Evolutionary conservation across 1,284 basidiomycete species (phyloP).

Genomic region (Chondrostereum purpureum): DNA sequence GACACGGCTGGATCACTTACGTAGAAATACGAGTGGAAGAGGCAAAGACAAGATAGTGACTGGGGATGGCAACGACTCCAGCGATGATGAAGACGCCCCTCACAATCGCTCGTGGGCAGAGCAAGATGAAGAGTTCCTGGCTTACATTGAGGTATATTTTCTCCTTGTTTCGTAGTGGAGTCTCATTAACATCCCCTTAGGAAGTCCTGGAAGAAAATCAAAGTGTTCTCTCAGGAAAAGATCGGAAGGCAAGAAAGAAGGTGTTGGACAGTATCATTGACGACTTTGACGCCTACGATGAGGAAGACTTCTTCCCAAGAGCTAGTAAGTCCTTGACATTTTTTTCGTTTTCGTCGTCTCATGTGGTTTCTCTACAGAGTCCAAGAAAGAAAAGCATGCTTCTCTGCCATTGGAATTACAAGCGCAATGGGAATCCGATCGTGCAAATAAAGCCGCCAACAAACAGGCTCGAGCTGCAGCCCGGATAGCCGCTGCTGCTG

Average conservation of each 20-base stretch:
- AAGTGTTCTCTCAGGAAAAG: constrained; percentile 40
- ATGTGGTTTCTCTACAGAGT: background rate
- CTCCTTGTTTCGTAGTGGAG: background rate
- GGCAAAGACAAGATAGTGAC: constrained; percentile 25
- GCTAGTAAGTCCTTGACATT: constrained; percentile 25
- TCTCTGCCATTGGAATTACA: constrained; percentile 57
- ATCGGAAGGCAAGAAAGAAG: constrained; percentile 48
- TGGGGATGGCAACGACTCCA: constrained; percentile 24
- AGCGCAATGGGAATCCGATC: constrained; percentile 76
- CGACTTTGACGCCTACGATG: constrained; percentile 31
- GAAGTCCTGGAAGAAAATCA: constrained; percentile 38
- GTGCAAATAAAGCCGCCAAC: constrained; percentile 72
- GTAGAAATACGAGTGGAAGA: constrained; percentile 6
- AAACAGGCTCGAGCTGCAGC: constrained; percentile 62
- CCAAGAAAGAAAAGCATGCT: constrained; percentile 52
- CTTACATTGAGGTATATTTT: constrained; percentile 49
- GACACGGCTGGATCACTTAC: constrained; percentile 15
- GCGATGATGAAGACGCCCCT: constrained; percentile 47
- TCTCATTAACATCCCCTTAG: constrained; percentile 22
- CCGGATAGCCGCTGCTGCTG: constrained; percentile 46
- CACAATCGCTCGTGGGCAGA: constrained; percentile 53
- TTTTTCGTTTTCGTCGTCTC: constrained; percentile 1
- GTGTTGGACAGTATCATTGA: constrained; percentile 54
- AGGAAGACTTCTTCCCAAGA: constrained; percentile 16
- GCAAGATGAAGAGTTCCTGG: constrained; percentile 58